Base-by-base conservation (phyloP, 495 filamentous ascomycete genomes). In the Penicillium cataractarum region DNA sequence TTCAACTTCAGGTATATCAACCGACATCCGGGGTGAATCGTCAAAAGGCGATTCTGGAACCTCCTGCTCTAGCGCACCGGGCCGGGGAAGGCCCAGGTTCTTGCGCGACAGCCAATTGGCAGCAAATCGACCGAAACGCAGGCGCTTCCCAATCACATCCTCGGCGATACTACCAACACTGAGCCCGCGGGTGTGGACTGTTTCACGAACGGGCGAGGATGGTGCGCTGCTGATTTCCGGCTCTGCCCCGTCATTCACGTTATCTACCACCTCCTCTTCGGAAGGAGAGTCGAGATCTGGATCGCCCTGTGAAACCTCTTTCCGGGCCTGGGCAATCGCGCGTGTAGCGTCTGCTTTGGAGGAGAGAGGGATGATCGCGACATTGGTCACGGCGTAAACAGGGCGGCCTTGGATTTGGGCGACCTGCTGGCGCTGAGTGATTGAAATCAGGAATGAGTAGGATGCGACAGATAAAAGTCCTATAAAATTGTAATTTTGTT, bases 51-150 rank as follows among this genome's bases (percentile, higher is more conserved):
- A 62, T 27, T 67, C 71, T 0, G 52, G 53, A 12, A 53, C 49
- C 29, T 73, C 71, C 31, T 72, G 44, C 69, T 77, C 57, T 29
- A 71, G 57, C 6, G 67, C 66, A 0, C 71, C 72, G 6, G 77
- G 72, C 6, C 71, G 69, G 5, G 78, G 71, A 24, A 80, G 75
- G 55, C 85, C 88, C 89, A 92, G 90, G 3, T 90, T 92, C 53
- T 87, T 89, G 65, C 83, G 87, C 13, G 90, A 93, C 65, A 98
- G 92, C 94, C 95, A 97, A 64, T 86, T 87, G 62, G 91, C 85
- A 0, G 94, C 91, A 72, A 97, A 97, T 24, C 90, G 80, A 2
- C 94, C 93, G 74, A 97, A 97, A 40, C 83, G 85, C 0, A 92
- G 90, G 58, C 84, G 89, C 61, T 84, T 87, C 6, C 81, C 83